phyloP scores from a whole-genome alignment of 2,329 filamentous ascomycete genomes.

The Zymoseptoria brevis region DNA sequence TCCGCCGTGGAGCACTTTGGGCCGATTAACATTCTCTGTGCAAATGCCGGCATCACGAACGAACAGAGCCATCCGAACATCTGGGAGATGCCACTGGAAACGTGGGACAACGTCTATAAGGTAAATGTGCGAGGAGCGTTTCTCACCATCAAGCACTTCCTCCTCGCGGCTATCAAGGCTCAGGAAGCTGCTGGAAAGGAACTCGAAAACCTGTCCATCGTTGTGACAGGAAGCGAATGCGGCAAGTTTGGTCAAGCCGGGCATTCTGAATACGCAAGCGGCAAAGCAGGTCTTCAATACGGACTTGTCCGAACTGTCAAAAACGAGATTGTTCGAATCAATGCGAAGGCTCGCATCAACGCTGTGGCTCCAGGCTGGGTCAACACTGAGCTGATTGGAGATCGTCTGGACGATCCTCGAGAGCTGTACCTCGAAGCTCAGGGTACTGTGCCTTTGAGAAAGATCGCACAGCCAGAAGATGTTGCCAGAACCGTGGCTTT shows the following conservation, averaged over 20 bases:
- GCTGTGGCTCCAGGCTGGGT: conserved; percentile 45
- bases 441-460: conserved; percentile 42
- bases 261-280: conserved; percentile 45
- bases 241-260: conserved; percentile 45
- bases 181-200: conserved; percentile 34
- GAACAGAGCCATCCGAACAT: conserved; percentile 42
- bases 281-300: conserved; percentile 47
- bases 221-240: conserved; percentile 47
- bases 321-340: conserved; percentile 48
- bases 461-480: conserved; percentile 43
- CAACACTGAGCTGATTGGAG: conserved; percentile 41
- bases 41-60: conserved; percentile 47
- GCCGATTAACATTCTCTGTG: conserved; percentile 46
- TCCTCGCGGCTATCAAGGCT: conserved; percentile 34
- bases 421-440: conserved; percentile 46
- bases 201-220: conserved; percentile 44
- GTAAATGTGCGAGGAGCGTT: conserved; percentile 47
- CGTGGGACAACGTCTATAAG: conserved; percentile 46
- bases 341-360: conserved; percentile 45
- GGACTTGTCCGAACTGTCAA: conserved; percentile 46
- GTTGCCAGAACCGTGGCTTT: conserved; percentile 44
- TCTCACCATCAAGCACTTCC: conserved; percentile 49
- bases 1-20: conserved; percentile 39
- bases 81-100: conserved; percentile 45
- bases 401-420: conserved; percentile 42